Percentiles rank a stretch among this genome's conserved stretches.
Evolutionary conservation across 2,329 filamentous ascomycete species (phyloP).

Genomic region (Trichophyton schoenleinii): DNA sequence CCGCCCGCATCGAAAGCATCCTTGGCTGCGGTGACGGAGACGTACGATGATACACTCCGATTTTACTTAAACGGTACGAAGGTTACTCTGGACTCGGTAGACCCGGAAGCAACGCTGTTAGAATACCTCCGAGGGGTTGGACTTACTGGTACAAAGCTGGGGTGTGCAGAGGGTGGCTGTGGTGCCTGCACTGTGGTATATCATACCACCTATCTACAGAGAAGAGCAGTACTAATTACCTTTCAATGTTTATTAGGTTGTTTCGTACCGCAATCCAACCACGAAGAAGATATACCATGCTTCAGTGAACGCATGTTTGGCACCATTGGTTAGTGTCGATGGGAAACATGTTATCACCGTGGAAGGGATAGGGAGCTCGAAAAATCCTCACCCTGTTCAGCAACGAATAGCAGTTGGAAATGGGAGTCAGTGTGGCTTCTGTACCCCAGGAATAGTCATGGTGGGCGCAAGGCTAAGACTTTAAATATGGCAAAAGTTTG

Average conservation of each 20-base stretch:
- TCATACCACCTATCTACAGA: constrained; percentile 7
- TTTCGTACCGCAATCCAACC: constrained; percentile 86
- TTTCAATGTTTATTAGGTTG: constrained; percentile 38
- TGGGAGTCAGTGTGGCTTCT: constrained; percentile 91
- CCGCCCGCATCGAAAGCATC: constrained; percentile 23
- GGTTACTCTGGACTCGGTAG: constrained; percentile 70
- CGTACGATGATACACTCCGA: constrained; percentile 73
- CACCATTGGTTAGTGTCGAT: constrained; percentile 82
- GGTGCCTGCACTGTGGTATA: constrained; percentile 82
- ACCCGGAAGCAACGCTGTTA: constrained; percentile 81
- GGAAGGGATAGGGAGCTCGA: constrained; percentile 83
- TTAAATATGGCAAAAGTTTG: background rate
- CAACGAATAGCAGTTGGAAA: constrained; percentile 84
- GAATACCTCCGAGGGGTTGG: constrained; percentile 90
- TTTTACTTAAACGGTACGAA: constrained; percentile 95
- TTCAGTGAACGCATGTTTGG: constrained; percentile 89
- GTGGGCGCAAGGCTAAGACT: constrained; percentile 22
- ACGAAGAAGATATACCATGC: constrained; percentile 91
- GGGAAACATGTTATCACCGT: constrained; percentile 98
- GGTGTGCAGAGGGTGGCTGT: constrained; percentile 91
- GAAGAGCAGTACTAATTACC: background rate
- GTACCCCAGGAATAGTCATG: constrained; percentile 95
- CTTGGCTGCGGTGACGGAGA: constrained; percentile 54
- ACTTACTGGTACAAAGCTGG: constrained; percentile 88
- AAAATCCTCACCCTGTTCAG: constrained; percentile 76